Percentiles rank a stretch among this genome's conserved stretches.
Conservation (phyloP, 257 asterid genomes). For the Penstemon barbatus region DNA sequence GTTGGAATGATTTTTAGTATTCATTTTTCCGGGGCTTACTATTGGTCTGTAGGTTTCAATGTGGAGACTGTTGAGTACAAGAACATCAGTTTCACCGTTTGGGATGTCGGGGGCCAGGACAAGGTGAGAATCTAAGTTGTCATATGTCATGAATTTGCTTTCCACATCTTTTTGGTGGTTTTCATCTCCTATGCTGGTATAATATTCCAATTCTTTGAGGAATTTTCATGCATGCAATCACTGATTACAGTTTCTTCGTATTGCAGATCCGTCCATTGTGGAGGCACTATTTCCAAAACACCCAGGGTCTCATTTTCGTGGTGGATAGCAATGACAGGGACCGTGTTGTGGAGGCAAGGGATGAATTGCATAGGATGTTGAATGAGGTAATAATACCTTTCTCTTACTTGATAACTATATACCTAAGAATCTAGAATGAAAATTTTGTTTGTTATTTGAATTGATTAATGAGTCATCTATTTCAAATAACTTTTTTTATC, state of each 20-base stretch:
- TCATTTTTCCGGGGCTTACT: not conserved
- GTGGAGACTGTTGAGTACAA: slow-evolving; percentile 91
- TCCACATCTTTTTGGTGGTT: not conserved
- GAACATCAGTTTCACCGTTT: slow-evolving; percentile 88
- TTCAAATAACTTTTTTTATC: not conserved
- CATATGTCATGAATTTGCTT: not conserved
- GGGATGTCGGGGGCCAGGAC: slow-evolving; percentile 98
- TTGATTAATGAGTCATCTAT: not conserved
- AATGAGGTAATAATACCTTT: slow-evolving; percentile 52
- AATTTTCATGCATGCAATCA: slow-evolving; percentile 13
- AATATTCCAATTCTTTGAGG: not conserved
- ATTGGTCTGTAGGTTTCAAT: slow-evolving; percentile 57
- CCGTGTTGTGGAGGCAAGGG: slow-evolving; percentile 82
- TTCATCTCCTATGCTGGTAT: not conserved
- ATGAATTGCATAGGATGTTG: slow-evolving; percentile 88
- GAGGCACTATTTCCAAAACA: slow-evolving; percentile 94
- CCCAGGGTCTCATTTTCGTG: slow-evolving; percentile 85
- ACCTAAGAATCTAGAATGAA: not conserved
- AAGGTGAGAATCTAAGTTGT: slow-evolving; percentile 44
- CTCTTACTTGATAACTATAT: not conserved
- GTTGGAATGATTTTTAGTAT: not conserved
- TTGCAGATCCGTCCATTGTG: slow-evolving; percentile 85
- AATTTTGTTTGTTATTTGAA: not conserved
- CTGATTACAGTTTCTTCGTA: slow-evolving; percentile 10
- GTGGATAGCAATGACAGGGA: slow-evolving; percentile 92